These are phyloP conservation scores for Casaregolazyma suthepensis DNA, from an alignment of 1,139 yeast species.

Conservation along the genomic window DNA sequence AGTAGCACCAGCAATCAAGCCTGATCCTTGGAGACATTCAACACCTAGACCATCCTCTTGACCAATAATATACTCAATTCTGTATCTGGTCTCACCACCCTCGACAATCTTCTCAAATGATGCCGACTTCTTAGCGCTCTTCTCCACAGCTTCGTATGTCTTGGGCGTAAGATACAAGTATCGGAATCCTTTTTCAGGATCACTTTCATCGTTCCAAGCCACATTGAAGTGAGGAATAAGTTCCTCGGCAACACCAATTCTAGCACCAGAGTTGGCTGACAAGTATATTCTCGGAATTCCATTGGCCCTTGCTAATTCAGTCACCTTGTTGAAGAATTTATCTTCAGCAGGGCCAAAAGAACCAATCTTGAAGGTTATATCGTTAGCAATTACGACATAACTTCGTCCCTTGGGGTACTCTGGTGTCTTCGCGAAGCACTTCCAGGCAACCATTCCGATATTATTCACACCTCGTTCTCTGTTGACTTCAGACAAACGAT, in stretches of 20 bases:
- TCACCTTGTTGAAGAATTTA: slow-evolving; percentile 80
- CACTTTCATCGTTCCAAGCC: slow-evolving; percentile 77
- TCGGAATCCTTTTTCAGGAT: slow-evolving; percentile 81
- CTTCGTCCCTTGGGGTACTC: slow-evolving; percentile 97
- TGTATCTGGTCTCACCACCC: slow-evolving; percentile 73
- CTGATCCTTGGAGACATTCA: slow-evolving; percentile 96
- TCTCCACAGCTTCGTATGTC: slow-evolving; percentile 54
- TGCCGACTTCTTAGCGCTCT: slow-evolving; percentile 49
- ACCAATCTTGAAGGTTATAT: slow-evolving; percentile 95
- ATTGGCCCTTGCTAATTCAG: slow-evolving; percentile 79
- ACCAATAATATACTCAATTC: slow-evolving; percentile 83
- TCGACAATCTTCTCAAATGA: slow-evolving; percentile 77
- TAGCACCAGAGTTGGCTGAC: slow-evolving; percentile 98
- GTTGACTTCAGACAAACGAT: slow-evolving; percentile 75
- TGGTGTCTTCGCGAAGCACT: slow-evolving; percentile 85
- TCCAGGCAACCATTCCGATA: slow-evolving; percentile 97
- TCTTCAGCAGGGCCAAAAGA: slow-evolving; percentile 99
- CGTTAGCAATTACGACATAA: slow-evolving; percentile 88
- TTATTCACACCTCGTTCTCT: slow-evolving; percentile 95
- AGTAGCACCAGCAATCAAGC: slow-evolving; percentile 97
- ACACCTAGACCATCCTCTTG: slow-evolving; percentile 97
- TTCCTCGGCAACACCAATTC: slow-evolving; percentile 97
- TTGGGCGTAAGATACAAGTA: slow-evolving; percentile 78
- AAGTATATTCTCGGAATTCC: slow-evolving; percentile 94
- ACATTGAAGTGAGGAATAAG: slow-evolving; percentile 82